A percentile compares a stretch with the other conserved stretches of the same genome.
These are phyloP conservation scores for Papiliotrema laurentii DNA, from an alignment of 1,284 basidiomycete genomes.

Conservation along the genomic window DNA sequence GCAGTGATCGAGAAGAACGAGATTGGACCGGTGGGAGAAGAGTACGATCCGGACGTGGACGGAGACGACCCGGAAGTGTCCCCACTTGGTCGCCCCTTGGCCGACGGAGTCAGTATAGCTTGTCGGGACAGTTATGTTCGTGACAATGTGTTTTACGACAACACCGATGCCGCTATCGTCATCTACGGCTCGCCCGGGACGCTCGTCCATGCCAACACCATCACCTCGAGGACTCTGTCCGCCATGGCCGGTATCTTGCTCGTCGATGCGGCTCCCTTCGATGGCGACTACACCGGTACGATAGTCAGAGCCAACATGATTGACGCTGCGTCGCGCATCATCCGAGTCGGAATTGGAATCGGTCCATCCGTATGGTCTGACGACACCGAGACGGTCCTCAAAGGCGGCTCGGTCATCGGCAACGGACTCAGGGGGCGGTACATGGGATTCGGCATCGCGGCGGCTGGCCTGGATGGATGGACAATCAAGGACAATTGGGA, in stretches of 20 bases:
- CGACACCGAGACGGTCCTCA: constrained; percentile 45
- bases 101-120: constrained; percentile 46
- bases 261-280: constrained; percentile 48
- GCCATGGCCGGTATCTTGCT: constrained; percentile 51
- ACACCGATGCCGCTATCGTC: constrained; percentile 47
- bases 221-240: constrained; percentile 31
- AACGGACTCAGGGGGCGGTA: constrained; percentile 43
- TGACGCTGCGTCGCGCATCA: constrained; percentile 38
- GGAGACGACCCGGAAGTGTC: constrained; percentile 47
- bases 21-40: constrained; percentile 48
- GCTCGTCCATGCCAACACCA: constrained; percentile 43
- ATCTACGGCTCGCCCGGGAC: constrained; percentile 51
- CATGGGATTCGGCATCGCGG: constrained; percentile 50
- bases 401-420: constrained; percentile 34
- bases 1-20: constrained; percentile 44
- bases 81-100: constrained; percentile 45
- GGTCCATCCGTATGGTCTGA: constrained; percentile 49
- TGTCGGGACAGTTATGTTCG: constrained; percentile 42
- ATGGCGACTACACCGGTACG: constrained; percentile 47
- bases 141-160: constrained; percentile 46
- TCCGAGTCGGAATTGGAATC: constrained; percentile 51
- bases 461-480: constrained; percentile 41
- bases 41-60: constrained; percentile 43
- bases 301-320: constrained; percentile 47
- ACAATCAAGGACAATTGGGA: constrained; percentile 46